phyloP scores from a whole-genome alignment of 768 basidiomycete species.

The Mrakia frigida region DNA sequence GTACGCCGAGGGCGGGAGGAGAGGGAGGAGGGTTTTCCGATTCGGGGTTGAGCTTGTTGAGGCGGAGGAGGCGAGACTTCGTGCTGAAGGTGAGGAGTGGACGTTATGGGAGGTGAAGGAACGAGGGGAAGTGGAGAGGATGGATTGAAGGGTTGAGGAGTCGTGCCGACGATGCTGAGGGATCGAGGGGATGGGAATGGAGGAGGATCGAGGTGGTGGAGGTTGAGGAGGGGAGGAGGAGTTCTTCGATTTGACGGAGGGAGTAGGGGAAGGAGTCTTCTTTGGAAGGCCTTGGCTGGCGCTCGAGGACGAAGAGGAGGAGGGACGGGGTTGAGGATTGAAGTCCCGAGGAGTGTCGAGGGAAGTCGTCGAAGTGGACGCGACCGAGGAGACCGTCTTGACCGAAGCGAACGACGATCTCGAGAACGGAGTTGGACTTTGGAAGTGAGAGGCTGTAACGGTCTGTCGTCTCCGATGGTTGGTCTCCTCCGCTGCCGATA shows the following conservation, averaged over 20 bases:
- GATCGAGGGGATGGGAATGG: slow-evolving; percentile 1
- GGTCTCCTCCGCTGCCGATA: neutral
- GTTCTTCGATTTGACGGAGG: neutral
- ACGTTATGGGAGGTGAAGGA: neutral
- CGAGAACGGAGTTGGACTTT: neutral
- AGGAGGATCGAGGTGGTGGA: neutral
- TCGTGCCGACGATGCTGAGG: neutral
- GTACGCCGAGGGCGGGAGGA: neutral
- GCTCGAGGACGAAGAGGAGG: neutral
- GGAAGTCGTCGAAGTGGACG: neutral
- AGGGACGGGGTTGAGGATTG: neutral
- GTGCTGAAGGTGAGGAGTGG: neutral
- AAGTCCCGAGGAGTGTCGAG: neutral
- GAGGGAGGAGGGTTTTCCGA: slow-evolving; percentile 1
- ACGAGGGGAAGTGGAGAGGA: neutral
- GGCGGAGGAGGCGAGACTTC: neutral
- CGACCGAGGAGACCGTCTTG: neutral
- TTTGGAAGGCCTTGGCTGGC: neutral
- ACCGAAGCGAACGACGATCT: neutral
- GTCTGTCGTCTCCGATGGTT: neutral
- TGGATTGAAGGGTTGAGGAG: neutral
- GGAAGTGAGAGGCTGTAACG: neutral
- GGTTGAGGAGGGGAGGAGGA: neutral
- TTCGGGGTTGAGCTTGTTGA: neutral
- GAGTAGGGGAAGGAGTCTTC: neutral